phyloP scores from a whole-genome alignment of 78 protist genomes.

The Emiliania huxleyi region DNA sequence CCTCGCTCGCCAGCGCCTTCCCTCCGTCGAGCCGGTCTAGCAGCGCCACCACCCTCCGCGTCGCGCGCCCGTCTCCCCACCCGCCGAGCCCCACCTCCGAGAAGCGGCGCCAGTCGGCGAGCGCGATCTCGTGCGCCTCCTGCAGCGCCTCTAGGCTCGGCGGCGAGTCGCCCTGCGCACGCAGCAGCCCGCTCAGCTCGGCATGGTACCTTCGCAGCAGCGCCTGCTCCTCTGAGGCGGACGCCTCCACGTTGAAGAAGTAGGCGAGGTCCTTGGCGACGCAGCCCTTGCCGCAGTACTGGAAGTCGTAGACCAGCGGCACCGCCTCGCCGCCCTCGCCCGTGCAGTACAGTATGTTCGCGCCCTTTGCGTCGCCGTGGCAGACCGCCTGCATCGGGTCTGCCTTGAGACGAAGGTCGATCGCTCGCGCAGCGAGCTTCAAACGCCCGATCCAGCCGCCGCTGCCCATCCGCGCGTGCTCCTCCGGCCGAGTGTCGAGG shows the following conservation, averaged over 20 bases:
- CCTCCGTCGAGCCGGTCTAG: too few species aligned
- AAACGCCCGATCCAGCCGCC: neutral
- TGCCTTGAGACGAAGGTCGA: neutral
- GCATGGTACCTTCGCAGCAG: neutral
- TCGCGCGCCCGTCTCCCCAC: too few species aligned
- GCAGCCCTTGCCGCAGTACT: conserved; percentile 13
- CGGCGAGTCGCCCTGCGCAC: neutral
- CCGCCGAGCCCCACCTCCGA: too few species aligned
- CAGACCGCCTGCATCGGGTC: neutral
- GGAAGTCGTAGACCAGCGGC: neutral
- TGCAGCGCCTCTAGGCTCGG: too few species aligned
- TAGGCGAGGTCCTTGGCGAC: neutral
- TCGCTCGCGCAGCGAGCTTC: neutral
- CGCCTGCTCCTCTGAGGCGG: neutral
- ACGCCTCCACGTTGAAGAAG: too few species aligned
- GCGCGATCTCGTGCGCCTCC: too few species aligned
- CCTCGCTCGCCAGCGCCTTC: too few species aligned
- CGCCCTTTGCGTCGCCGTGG: conserved; percentile 32
- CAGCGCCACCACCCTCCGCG: too few species aligned
- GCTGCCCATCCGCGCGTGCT: neutral
- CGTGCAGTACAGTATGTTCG: neutral
- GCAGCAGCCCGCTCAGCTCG: neutral
- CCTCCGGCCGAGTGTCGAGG: conserved; percentile 6
- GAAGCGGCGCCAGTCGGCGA: too few species aligned
- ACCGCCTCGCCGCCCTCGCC: neutral